Conservation (phyloP, 140 eudicot species). For the Eryngium alpinum region DNA sequence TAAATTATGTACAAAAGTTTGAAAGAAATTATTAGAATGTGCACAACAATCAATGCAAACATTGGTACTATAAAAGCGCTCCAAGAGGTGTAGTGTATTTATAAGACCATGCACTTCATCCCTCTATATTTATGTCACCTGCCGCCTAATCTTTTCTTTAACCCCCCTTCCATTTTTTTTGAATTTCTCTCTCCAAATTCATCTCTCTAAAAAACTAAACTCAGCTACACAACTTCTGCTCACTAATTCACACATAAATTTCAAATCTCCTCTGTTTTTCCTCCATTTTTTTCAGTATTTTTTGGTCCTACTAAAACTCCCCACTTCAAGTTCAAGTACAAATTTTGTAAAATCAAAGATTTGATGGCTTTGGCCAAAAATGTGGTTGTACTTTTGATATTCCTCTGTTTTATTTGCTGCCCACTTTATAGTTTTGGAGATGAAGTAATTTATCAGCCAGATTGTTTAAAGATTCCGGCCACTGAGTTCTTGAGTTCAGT, state of each 20-base stretch:
- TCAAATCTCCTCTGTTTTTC: not conserved
- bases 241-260: too few relatives aligned
- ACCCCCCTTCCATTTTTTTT: not conserved
- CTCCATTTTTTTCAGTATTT: not conserved
- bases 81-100: not conserved
- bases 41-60: not conserved
- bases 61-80: too few relatives aligned
- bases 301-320: too few relatives aligned
- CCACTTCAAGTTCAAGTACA: too few relatives aligned
- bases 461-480: conserved; percentile 51
- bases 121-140: conserved; percentile 1
- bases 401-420: conserved; percentile 12
- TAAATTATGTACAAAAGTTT: too few relatives aligned
- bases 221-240: too few relatives aligned
- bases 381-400: not conserved
- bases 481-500: conserved; percentile 47
- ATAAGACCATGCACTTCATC: not conserved
- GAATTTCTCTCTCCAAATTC: not conserved
- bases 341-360: not conserved
- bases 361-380: not conserved
- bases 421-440: not conserved
- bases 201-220: not conserved
- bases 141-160: not conserved
- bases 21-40: not conserved
- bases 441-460: conserved; percentile 18